Evolutionary conservation across 2,329 filamentous ascomycete species (phyloP), one percentile per base, ranked within the genome.

Genomic region (Fusarium keratoplasticum): DNA sequence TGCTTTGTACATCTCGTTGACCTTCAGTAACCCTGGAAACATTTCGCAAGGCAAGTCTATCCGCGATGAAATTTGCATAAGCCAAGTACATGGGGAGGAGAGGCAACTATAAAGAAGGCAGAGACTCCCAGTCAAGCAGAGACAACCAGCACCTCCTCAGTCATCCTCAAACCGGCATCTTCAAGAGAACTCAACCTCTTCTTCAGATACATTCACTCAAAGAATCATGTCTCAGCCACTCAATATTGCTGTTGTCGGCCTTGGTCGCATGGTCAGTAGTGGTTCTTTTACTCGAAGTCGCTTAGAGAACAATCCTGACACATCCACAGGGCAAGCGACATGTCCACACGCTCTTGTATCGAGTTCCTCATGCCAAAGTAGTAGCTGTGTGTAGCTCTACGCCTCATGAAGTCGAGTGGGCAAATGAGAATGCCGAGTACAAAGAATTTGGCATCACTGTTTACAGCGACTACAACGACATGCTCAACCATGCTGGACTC

Each of bases 241-340:
- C 2, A 72, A 72, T 14, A 74, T 76, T 22, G 74, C 72, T 5
- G 64, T 75, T 29, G 67, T 73, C 18, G 68, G 72, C 20, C 74
- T 76, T 6, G 74, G 74, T 2, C 74, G 72, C 7, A 76, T 75
- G 73, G 68, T 71, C 42, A 40, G 31, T 5, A 2, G 7, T 57
- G 18, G 11, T 9, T 57, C 20, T 4, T 1, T 2, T 1, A 13
- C 10, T 22, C 38, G 5, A 60, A 9, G 14, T 29, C 4, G 2
- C 16, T 29, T 7, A 1, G 10, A 29, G 5, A 29, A 6, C 25
- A 7, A 18, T 6, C 4, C 33, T 55, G 9, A n/a, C 14, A n/a
- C 25, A 2, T 25, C 13, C 36, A 40, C 10, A 76, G 73, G 70
- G 71, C 27, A 71, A 68, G 4, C 66, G 74, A 8, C 72, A 75